Evolutionary conservation across 371 early-diverging fungal species (phyloP).

Genomic region (Rhizomucor pusillus): DNA sequence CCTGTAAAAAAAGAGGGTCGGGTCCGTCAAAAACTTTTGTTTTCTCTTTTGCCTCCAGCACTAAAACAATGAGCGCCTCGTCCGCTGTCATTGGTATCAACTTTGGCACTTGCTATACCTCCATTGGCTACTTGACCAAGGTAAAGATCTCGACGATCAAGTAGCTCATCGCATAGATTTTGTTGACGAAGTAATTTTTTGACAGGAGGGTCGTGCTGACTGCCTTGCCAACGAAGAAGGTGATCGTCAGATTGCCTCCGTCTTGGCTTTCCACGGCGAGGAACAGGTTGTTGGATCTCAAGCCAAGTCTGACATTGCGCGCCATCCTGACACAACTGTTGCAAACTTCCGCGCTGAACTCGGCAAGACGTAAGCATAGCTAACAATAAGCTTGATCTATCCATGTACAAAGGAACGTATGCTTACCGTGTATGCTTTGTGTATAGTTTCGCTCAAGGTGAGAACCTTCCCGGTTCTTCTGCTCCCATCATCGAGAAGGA

Average conservation of each 20-base stretch:
- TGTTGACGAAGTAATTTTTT: conserved; percentile 44
- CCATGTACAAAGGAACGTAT: not conserved
- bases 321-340: conserved; percentile 87
- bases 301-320: conserved; percentile 87
- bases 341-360: conserved; percentile 83
- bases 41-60: no score
- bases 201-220: conserved; percentile 81
- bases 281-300: conserved; percentile 92
- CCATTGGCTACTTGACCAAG: conserved; percentile 85
- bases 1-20: no score
- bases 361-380: conserved; percentile 65
- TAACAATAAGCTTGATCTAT: not conserved
- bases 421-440: conserved; percentile 4
- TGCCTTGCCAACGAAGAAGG: conserved; percentile 98
- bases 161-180: conserved; percentile 37
- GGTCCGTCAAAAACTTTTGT: no score
- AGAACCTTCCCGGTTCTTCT: conserved; percentile 50
- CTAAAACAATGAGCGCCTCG: conserved; percentile 1
- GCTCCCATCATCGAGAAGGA: conserved; percentile 68
- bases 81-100: conserved; percentile 75
- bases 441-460: conserved; percentile 39
- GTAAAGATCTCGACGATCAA: conserved; percentile 26
- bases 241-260: conserved; percentile 91
- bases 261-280: conserved; percentile 88
- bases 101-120: conserved; percentile 89